Conservation (phyloP, 768 basidiomycete genomes). For the Macrocybe gigantea region DNA sequence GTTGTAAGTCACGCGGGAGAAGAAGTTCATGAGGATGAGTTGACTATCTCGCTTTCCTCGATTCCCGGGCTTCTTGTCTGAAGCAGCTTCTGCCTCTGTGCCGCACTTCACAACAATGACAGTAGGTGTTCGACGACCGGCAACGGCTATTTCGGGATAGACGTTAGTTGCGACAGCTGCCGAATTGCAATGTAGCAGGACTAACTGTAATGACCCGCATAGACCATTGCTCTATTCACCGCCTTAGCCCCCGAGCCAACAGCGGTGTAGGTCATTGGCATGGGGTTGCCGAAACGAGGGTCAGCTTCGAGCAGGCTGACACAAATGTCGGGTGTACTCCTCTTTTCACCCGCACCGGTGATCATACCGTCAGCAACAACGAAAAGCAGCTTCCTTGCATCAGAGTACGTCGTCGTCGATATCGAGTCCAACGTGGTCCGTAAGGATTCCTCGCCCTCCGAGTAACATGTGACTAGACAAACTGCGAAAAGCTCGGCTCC, state of each 20-base stretch:
- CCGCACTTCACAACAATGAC: constrained; percentile 96
- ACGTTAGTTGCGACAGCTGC: constrained; percentile 1
- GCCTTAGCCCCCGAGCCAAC: constrained; percentile 87
- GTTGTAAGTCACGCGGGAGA: constrained; percentile 98
- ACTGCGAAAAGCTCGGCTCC: constrained; percentile 94
- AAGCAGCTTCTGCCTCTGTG: constrained; percentile 73
- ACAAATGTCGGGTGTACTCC: constrained; percentile 94
- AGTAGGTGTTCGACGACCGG: constrained; percentile 89
- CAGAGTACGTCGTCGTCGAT: constrained; percentile 85
- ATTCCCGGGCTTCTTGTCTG: constrained; percentile 94
- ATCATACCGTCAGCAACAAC: constrained; percentile 99
- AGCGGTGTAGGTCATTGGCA: constrained; percentile 88
- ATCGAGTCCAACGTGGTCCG: constrained; percentile 92
- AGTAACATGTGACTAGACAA: constrained; percentile 96
- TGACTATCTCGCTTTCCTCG: constrained; percentile 98
- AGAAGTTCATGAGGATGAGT: constrained; percentile 99
- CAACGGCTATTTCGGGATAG: constrained; percentile 44
- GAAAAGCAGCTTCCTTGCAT: constrained; percentile 87
- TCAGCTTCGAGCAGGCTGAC: constrained; percentile 89
- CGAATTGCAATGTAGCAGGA: constrained; percentile 11
- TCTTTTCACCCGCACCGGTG: constrained; percentile 94
- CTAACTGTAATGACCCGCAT: constrained; percentile 99
- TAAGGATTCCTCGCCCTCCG: constrained; percentile 91
- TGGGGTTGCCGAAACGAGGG: constrained; percentile 92
- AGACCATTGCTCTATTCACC: constrained; percentile 95